Conservation (phyloP, 805 yeast genomes). For the Brettanomyces naardenensis region DNA sequence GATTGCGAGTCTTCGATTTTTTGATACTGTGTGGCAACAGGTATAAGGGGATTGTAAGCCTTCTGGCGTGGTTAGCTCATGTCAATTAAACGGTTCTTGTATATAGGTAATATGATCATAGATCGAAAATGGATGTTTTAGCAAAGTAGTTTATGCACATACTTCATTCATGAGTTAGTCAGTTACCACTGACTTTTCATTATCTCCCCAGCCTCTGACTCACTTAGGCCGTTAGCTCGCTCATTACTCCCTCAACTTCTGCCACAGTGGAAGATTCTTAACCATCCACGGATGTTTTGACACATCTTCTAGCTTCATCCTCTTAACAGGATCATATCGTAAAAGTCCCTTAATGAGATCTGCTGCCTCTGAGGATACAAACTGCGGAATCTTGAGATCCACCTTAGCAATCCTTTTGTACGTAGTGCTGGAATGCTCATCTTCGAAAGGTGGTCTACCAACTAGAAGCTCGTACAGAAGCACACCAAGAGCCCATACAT, state of each 20-base stretch:
- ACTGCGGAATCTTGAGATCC: slow-evolving; percentile 66
- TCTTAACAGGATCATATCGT: slow-evolving; percentile 57
- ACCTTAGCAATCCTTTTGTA: slow-evolving; percentile 73
- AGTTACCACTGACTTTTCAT: too few species aligned
- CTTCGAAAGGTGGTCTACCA: slow-evolving; percentile 92
- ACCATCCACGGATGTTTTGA: slow-evolving; percentile 78
- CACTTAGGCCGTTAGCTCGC: too few species aligned
- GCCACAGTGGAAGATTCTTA: slow-evolving; percentile 59
- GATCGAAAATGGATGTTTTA: too few species aligned
- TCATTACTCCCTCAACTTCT: slow-evolving; percentile 1
- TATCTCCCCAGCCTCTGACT: too few species aligned
- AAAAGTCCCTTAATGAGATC: slow-evolving; percentile 62
- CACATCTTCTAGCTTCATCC: slow-evolving; percentile 57
- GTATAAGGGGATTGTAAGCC: too few species aligned
- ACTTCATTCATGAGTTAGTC: too few species aligned
- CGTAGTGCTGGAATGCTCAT: slow-evolving; percentile 65
- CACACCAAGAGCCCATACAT: slow-evolving; percentile 90
- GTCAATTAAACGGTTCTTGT: too few species aligned
- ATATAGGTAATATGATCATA: not conserved
- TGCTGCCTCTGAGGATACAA: slow-evolving; percentile 64
- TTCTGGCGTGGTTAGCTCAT: too few species aligned
- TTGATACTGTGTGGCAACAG: too few species aligned
- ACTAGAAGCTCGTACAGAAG: slow-evolving; percentile 78
- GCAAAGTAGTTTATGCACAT: not conserved
- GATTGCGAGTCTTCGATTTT: too few species aligned